Evolutionary conservation across 1,139 yeast species (phyloP).

Genomic region (Diutina siamensis): DNA sequence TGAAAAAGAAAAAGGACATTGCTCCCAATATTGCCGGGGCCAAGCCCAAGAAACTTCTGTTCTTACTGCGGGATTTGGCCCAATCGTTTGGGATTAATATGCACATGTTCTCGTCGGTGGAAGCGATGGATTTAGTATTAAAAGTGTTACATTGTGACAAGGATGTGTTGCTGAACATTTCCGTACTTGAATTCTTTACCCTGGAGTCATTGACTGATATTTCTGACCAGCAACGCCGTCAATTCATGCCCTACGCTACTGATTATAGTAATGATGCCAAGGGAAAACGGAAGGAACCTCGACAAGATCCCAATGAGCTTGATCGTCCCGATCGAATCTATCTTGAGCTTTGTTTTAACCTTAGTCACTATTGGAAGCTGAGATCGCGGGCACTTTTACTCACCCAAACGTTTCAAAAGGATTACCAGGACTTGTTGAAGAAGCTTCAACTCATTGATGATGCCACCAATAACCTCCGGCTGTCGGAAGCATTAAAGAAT

Average conservation of each 20-base stretch:
- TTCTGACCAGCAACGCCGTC: conserved; percentile 53
- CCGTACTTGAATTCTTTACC: conserved; percentile 73
- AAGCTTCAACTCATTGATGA: conserved; percentile 57
- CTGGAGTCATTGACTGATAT: conserved; percentile 63
- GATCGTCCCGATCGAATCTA: conserved; percentile 77
- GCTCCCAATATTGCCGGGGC: background rate
- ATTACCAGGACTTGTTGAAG: conserved; percentile 53
- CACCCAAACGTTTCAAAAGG: conserved; percentile 58
- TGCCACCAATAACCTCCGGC: conserved; percentile 50
- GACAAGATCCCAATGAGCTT: conserved; percentile 33
- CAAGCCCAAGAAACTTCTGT: conserved; percentile 32
- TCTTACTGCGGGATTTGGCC: conserved; percentile 70
- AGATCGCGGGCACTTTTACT: conserved; percentile 71
- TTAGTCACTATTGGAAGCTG: conserved; percentile 76
- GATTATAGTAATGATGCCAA: conserved; percentile 23
- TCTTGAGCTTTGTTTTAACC: conserved; percentile 57
- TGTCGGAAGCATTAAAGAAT: conserved; percentile 53
- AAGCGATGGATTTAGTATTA: conserved; percentile 51
- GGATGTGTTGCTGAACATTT: conserved; percentile 54
- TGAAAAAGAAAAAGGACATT: conserved; percentile 16
- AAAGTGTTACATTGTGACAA: conserved; percentile 64
- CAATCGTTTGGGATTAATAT: conserved; percentile 84
- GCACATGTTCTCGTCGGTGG: conserved; percentile 58
- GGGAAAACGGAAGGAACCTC: background rate
- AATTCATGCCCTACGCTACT: conserved; percentile 60